phyloP scores from a whole-genome alignment of 139 green algal species.

The Tetradesmus lagerheimii region DNA sequence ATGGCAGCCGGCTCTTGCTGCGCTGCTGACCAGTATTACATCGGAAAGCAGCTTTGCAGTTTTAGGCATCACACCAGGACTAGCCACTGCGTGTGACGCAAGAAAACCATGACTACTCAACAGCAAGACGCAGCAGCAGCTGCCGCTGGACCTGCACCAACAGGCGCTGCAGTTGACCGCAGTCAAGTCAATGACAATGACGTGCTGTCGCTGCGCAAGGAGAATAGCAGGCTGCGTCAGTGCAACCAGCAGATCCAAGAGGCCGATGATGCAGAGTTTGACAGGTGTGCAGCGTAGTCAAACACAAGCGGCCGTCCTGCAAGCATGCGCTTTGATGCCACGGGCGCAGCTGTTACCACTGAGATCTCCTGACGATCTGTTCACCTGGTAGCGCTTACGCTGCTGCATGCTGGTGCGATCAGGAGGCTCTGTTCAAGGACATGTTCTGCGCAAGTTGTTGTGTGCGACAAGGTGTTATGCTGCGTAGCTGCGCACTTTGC shows the following conservation, averaged over 20 bases:
- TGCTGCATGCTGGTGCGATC: no score
- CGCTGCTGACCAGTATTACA: neutral
- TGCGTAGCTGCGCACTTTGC: no score
- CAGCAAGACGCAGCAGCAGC: neutral
- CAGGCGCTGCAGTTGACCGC: neutral
- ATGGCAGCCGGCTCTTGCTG: neutral
- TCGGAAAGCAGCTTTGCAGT: neutral
- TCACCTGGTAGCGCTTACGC: no score
- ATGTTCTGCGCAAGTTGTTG: neutral
- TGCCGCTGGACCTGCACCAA: neutral
- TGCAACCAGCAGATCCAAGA: slow-evolving; percentile 1
- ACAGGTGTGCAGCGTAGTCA: neutral
- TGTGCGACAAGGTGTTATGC: no score
- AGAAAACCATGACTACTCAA: neutral
- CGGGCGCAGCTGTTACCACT: no score
- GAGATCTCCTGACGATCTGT: no score
- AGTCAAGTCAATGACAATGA: neutral
- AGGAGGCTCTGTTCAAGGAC: no score
- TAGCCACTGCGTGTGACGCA: neutral
- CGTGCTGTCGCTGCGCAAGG: neutral
- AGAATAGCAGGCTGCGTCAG: slow-evolving; percentile 9
- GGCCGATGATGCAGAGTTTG: slow-evolving; percentile 11
- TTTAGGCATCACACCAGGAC: neutral
- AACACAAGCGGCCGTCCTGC: neutral
- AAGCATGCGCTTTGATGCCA: no score